Evolutionary conservation across 2,329 filamentous ascomycete genomes (phyloP).

Genomic region (Davidsoniella australis): DNA sequence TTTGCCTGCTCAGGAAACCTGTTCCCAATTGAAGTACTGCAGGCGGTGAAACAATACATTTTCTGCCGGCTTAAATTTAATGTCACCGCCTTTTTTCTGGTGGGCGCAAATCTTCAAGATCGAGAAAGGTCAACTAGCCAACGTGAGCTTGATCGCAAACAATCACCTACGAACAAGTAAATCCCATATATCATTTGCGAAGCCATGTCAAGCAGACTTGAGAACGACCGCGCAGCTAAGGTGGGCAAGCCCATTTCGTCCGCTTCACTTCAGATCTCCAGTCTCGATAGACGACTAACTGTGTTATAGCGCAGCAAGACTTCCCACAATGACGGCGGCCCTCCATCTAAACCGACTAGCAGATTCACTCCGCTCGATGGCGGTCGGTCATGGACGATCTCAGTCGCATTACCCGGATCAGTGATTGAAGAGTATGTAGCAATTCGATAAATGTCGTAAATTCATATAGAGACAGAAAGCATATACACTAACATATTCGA

Average conservation of each 20-base stretch:
- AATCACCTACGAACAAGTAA: background rate
- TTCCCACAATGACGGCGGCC: slow-evolving; percentile 25
- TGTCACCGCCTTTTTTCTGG: slow-evolving; percentile 11
- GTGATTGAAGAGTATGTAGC: slow-evolving; percentile 53
- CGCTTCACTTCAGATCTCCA: background rate
- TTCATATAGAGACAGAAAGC: too few species aligned
- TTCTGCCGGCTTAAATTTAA: slow-evolving; percentile 16
- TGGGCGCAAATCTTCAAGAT: slow-evolving; percentile 10
- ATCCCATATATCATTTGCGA: background rate
- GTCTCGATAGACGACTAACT: background rate
- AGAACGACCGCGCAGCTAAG: slow-evolving; percentile 10
- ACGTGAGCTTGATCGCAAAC: background rate
- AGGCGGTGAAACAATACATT: slow-evolving; percentile 16
- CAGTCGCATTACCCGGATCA: slow-evolving; percentile 62
- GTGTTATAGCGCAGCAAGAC: slow-evolving; percentile 32
- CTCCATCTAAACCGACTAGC: slow-evolving; percentile 42
- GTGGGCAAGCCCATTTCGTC: background rate
- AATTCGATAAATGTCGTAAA: too few species aligned
- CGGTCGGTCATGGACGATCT: slow-evolving; percentile 56
- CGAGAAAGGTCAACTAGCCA: too few species aligned
- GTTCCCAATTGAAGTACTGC: background rate
- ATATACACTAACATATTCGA: slow-evolving; percentile 3
- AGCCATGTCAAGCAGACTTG: slow-evolving; percentile 7
- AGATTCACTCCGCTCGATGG: slow-evolving; percentile 46
- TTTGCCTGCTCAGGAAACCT: background rate